Evolutionary conservation across 768 basidiomycete species (phyloP).

Genomic region (Boletales sp.): DNA sequence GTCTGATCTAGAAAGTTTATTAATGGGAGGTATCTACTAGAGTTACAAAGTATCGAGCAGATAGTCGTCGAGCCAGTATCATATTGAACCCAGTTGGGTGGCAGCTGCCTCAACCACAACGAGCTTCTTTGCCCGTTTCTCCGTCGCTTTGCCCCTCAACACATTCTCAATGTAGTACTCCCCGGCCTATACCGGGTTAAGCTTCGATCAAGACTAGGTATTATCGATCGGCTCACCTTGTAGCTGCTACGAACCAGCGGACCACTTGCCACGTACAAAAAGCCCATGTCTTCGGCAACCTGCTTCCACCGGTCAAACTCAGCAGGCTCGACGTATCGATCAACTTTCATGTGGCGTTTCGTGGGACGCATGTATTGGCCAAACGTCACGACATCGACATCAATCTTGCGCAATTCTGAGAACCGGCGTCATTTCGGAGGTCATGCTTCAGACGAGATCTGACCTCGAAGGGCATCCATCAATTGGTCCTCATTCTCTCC

Average conservation of each 20-base stretch:
- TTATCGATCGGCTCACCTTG: slow-evolving; percentile 59
- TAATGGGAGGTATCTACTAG: too few relatives aligned
- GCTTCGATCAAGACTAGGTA: background rate
- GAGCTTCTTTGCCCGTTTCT: slow-evolving; percentile 38
- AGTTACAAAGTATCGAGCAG: too few relatives aligned
- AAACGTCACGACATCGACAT: slow-evolving; percentile 98
- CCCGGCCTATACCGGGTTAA: slow-evolving; percentile 62
- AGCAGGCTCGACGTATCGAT: slow-evolving; percentile 89
- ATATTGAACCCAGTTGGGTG: slow-evolving; percentile 7
- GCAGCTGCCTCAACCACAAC: slow-evolving; percentile 19
- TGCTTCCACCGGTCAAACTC: slow-evolving; percentile 93
- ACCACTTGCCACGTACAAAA: slow-evolving; percentile 95
- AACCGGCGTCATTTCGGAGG: background rate
- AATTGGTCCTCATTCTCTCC: slow-evolving; percentile 88
- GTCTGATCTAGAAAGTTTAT: too few relatives aligned
- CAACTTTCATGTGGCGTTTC: slow-evolving; percentile 98
- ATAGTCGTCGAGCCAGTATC: background rate
- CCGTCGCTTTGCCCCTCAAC: slow-evolving; percentile 54
- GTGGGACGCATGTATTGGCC: slow-evolving; percentile 99
- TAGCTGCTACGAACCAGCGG: slow-evolving; percentile 96
- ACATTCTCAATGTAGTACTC: slow-evolving; percentile 96
- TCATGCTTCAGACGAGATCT: slow-evolving; percentile 12
- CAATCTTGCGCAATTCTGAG: slow-evolving; percentile 78
- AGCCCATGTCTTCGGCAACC: slow-evolving; percentile 89
- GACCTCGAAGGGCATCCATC: slow-evolving; percentile 77